Base-by-base conservation (phyloP, 805 yeast genomes). In the Myxozyma geophila region DNA sequence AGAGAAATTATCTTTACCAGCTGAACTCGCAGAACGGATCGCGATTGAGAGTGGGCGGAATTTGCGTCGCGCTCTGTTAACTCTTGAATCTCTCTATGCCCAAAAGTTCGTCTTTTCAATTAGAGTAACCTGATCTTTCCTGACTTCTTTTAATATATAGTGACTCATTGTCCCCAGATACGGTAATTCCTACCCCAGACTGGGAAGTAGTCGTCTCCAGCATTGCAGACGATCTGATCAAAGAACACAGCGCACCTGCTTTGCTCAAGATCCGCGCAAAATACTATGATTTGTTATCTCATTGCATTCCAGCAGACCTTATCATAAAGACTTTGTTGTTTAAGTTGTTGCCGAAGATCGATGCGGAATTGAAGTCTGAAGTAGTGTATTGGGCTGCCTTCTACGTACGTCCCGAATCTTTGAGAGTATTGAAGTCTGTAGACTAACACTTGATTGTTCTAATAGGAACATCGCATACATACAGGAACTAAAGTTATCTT, bases 281-380 rank as follows among this genome's bases (percentile, higher is more conserved):
- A 79, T 85, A 33, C 77, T 93, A 95, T 75, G 98, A 95, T 74
- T 78, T 95, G 41, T 76, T 95, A 40, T 86, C 97, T 0, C 99
- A 95, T 75, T 92, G 98, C 70, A 93, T 95, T 46, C 98, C 99
- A 0, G 87, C 98, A 1, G 83, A 87, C 62, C 78, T 85, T n/a
- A 87, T 95, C 21, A 77, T 93, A 70, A 90, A 90, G 70, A 86
- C 79, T 48, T 74, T 88, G 53, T 73, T 79, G 33, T 72, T 74
- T 51, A 72, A 73, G 35, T 70, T 83, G 35, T 58, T 79, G 37
- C 62, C 67, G 17, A 69, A 70, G 9, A 72, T 75, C 10, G 63
- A 70, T 13, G 71, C 68, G 0, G 71, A 55, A 12, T 55, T 73
- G 13, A 58, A 66, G 7, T 70, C 76, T 2, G 69, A 68, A 37